A percentile compares a stretch with the other conserved stretches of the same genome.
These are phyloP conservation scores for Tilletiopsis washingtonensis DNA, from an alignment of 1,284 basidiomycete genomes.

Conservation along the genomic window DNA sequence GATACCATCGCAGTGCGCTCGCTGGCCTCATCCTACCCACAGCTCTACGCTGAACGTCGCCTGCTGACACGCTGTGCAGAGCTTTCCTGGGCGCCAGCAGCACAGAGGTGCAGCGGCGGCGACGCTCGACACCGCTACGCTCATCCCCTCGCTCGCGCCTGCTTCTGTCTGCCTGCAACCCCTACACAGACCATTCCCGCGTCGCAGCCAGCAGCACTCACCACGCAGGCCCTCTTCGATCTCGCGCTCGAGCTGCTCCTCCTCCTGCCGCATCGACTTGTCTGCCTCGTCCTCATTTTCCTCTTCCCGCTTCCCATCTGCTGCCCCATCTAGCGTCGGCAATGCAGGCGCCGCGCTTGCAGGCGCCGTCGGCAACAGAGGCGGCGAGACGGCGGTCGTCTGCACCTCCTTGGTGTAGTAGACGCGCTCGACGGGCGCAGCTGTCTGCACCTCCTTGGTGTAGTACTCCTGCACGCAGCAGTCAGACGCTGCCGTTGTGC, in stretches of 20 bases:
- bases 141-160: too few relatives aligned
- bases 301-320: constrained; percentile 7
- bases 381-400: constrained; percentile 53
- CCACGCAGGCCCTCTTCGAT: constrained; percentile 66
- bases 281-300: not conserved
- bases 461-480: too few relatives aligned
- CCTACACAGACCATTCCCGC: too few relatives aligned
- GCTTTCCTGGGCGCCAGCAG: too few relatives aligned
- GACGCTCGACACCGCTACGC: too few relatives aligned
- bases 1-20: not conserved
- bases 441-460: constrained; percentile 8
- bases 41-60: constrained; percentile 52
- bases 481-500: too few relatives aligned
- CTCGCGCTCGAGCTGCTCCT: constrained; percentile 57
- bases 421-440: constrained; percentile 61
- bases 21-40: constrained; percentile 10
- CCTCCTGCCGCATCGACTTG: constrained; percentile 50
- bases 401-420: constrained; percentile 92
- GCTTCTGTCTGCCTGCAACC: too few relatives aligned
- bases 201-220: too few relatives aligned
- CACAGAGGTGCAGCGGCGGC: too few relatives aligned
- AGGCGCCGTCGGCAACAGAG: constrained; percentile 41
- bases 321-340: constrained; percentile 30
- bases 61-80: too few relatives aligned
- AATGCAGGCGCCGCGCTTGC: constrained; percentile 34